These are phyloP conservation scores for Prunus campanulata DNA, from an alignment of 306 rosid species.

Conservation along the genomic window DNA sequence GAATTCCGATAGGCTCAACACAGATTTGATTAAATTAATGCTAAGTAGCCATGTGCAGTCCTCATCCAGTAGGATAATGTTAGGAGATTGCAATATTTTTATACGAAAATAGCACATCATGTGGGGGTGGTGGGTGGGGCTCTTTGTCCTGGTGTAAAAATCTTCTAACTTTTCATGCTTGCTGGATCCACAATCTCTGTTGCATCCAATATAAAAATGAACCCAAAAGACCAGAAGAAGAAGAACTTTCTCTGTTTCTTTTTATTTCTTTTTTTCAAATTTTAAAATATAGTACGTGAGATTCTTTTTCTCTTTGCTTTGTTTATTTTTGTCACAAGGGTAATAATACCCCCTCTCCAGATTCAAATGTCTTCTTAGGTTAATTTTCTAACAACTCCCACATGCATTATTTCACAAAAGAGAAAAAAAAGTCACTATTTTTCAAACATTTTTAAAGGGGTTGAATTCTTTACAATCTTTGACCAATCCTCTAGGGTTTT, in stretches of 20 bases:
- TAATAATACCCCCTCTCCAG: not conserved
- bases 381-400: slow-evolving; percentile 4
- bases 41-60: slow-evolving; percentile 50
- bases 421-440: not conserved
- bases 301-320: not conserved
- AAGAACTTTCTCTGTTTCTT: slow-evolving; percentile 6
- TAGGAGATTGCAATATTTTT: slow-evolving; percentile 25
- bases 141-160: slow-evolving; percentile 19
- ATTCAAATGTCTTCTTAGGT: not conserved
- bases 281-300: not conserved
- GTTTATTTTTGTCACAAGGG: not conserved
- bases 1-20: not conserved
- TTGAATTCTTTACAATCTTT: slow-evolving; percentile 5
- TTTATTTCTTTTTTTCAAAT: not conserved
- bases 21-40: slow-evolving; percentile 16
- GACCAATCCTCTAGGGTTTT: slow-evolving; percentile 18
- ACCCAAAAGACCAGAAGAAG: not conserved
- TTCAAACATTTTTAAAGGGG: not conserved
- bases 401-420: not conserved
- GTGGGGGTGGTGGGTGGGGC: slow-evolving; percentile 45
- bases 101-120: slow-evolving; percentile 47
- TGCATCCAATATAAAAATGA: slow-evolving; percentile 23
- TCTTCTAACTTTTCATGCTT: slow-evolving; percentile 40
- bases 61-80: slow-evolving; percentile 47
- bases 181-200: slow-evolving; percentile 60